Conservation (phyloP, 73 alveolate species). For the Tetrahymena elliotti region DNA sequence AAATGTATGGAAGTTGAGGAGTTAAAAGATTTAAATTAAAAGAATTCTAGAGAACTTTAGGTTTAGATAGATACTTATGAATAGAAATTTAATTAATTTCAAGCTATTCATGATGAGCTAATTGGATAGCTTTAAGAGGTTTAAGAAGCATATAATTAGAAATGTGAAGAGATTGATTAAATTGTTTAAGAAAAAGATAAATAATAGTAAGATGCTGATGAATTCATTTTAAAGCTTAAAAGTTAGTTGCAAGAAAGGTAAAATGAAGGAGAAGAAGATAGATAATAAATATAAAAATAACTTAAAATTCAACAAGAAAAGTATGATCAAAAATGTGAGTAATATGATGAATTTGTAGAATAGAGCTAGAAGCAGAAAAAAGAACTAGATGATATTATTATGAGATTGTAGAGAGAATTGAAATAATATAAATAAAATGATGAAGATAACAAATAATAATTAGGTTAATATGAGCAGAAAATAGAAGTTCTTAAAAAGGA, state of each 20-base stretch:
- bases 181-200: background rate
- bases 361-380: background rate
- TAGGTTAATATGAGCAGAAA: background rate
- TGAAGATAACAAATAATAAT: background rate
- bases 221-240: background rate
- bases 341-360: background rate
- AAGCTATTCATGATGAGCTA: background rate
- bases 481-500: background rate
- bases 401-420: background rate
- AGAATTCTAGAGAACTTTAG: background rate
- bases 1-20: background rate
- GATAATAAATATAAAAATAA: background rate
- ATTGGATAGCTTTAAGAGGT: background rate
- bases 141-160: background rate
- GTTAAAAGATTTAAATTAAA: background rate
- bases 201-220: background rate
- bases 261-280: background rate
- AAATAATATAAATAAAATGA: background rate
- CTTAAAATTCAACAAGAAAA: background rate
- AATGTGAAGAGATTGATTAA: background rate
- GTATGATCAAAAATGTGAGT: background rate
- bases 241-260: background rate
- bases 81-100: background rate
- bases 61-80: background rate
- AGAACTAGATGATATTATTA: background rate